These are phyloP conservation scores for Effrenium voratum DNA, from an alignment of 73 alveolate species.

Conservation along the genomic window DNA sequence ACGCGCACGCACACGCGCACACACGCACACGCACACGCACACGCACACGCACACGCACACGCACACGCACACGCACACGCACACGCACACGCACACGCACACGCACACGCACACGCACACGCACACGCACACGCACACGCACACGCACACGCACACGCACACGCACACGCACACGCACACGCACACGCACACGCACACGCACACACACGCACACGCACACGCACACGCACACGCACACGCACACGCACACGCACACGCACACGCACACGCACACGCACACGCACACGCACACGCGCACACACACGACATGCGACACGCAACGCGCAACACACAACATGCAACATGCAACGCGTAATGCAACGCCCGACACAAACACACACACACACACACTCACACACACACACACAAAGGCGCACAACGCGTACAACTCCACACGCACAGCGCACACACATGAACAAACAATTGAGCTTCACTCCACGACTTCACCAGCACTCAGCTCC, in stretches of 20 bases:
- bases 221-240: not conserved
- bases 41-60: not conserved
- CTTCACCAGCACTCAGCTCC: too few species aligned
- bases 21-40: not conserved
- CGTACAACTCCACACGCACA: not conserved
- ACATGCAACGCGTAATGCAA: too few species aligned
- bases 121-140: not conserved
- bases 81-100: not conserved
- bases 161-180: not conserved
- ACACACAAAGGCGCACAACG: too few species aligned
- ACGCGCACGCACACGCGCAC: too few species aligned
- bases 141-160: not conserved
- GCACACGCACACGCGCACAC: too few species aligned
- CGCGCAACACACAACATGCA: too few species aligned
- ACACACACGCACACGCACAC: not conserved
- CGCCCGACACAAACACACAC: too few species aligned
- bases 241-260: not conserved
- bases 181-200: not conserved
- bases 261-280: not conserved
- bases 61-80: not conserved
- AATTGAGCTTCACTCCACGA: too few species aligned
- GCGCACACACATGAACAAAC: not conserved
- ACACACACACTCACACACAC: too few species aligned
- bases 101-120: not conserved
- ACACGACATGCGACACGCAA: too few species aligned